Evolutionary conservation across 208 protist species (phyloP).

Genomic region (Trypanosoma caninum): DNA sequence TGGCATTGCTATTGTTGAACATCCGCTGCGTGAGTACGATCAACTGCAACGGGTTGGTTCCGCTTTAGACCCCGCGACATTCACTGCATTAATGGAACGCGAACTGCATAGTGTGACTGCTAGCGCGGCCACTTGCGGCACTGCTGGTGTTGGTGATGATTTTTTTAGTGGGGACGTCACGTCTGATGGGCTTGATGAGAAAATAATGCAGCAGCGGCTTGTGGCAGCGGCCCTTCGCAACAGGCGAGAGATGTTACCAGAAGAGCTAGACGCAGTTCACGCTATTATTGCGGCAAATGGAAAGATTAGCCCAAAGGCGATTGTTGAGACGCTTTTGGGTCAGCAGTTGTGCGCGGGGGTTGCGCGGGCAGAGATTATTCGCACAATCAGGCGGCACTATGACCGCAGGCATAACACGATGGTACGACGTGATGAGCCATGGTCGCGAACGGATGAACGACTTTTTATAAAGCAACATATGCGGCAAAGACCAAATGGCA

Average conservation of each 20-base stretch:
- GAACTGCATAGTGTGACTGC: slow-evolving; percentile 26
- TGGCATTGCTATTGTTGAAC: slow-evolving; percentile 45
- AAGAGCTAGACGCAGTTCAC: slow-evolving; percentile 66
- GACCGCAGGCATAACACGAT: slow-evolving; percentile 57
- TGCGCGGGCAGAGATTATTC: slow-evolving; percentile 49
- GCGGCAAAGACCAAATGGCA: neutral
- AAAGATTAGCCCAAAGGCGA: slow-evolving; percentile 41
- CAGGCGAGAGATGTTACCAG: slow-evolving; percentile 59
- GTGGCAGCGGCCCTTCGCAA: slow-evolving; percentile 60
- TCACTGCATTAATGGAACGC: slow-evolving; percentile 39
- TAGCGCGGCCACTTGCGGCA: neutral
- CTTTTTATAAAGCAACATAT: slow-evolving; percentile 32
- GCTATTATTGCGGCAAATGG: slow-evolving; percentile 45
- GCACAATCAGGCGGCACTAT: slow-evolving; percentile 77
- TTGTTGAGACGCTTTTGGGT: slow-evolving; percentile 43
- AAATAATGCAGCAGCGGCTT: slow-evolving; percentile 17
- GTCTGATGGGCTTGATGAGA: neutral
- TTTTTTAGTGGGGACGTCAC: neutral
- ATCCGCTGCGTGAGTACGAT: slow-evolving; percentile 70
- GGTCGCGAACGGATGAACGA: slow-evolving; percentile 64
- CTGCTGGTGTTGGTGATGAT: neutral
- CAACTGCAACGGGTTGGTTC: slow-evolving; percentile 44
- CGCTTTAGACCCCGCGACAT: slow-evolving; percentile 34
- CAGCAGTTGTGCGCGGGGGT: slow-evolving; percentile 71
- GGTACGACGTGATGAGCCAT: slow-evolving; percentile 51